Base-by-base conservation (phyloP, 306 rosid genomes). In the Ormosia emarginata region DNA sequence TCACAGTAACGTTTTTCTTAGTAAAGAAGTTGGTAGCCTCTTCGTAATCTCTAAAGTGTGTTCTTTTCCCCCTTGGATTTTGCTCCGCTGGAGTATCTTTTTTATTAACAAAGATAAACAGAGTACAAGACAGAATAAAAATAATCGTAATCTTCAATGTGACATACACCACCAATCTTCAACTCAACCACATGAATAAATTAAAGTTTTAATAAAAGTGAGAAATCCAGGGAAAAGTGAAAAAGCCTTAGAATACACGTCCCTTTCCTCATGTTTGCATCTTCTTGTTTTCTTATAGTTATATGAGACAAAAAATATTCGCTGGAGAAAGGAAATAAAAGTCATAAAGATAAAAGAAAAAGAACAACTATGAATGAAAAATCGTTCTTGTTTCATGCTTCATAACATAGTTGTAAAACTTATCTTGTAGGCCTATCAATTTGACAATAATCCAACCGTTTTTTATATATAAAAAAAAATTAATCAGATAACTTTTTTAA, bases 161-260 rank as follows among this genome's bases (percentile, higher is more conserved):
- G 75, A 76, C 37, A 50, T 58, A 86, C 24, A 24, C 24, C 89
- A 79, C 85, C 75, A 34, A 32, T 1, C 44, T 36, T 43, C 76
- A 70, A 79, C 52, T 73, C 18, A 73, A 73, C 34, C 24, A 33
- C 32, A 62, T 5, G 41, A 62, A 33, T 59, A 59, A 8, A 57
- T 53, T 34, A 81, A 85, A 81, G 66, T 6, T 17, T 32, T 32
- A 43, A 0, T 7, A 12, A 59, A 11, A 46, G 18, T 53, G 18
- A 55, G 24, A 13, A 52, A 52, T 4, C 29, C 58, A n/a, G 0
- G 6, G 7, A 30, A 62, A 6, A 41, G 24, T 29, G 52, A 50
- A 32, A 71, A 71, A 34, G 30, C 61, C 56, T 49, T 49, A 71
- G 46, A 49, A n/a, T 55, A 5, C 36, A 34, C 30, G 77, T 71